Evolutionary conservation across 2,329 filamentous ascomycete species (phyloP), one percentile per base, ranked within the genome.

Genomic region (Fusarium clavum): DNA sequence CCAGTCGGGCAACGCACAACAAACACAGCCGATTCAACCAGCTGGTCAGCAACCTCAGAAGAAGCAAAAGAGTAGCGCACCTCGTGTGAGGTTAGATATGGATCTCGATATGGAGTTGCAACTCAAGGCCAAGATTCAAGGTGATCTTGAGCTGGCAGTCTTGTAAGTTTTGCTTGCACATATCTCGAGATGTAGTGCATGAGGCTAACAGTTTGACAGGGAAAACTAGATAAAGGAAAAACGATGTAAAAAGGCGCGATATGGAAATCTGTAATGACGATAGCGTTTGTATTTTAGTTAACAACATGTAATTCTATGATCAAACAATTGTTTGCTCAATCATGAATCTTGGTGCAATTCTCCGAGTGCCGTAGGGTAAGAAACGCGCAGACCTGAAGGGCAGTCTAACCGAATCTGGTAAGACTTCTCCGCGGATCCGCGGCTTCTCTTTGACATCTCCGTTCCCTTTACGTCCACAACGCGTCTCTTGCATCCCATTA

Each of bases 111-210:
- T 69, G 13, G 66, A 69, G 22, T 18, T 69, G 8, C 25, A 69
- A 18, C 43, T 69, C 2, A 69, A 69, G 45, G 66, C 64, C 7
- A 69, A 69, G 34, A 69, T 69, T 2, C 44, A 69, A 24, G 66
- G 66, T 2, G 64, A 69, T 22, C 40, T 69, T 1, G 65, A 69
- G 1, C 30, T 69, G 6, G 61, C 66, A 0, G 46, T 69, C 5
- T 46, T 69, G 64, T 65, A 56, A 40, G 64, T 56, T 22, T 16
- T 1, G 1, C 4, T 3, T 24, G 24, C 24, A 24, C 24, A 24
- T 14, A 14, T 30, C 7, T 30, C 6, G 6, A 12, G 29, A 8
- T 30, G 3, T 30, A 2, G 0, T 2, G 13, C 29, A 30, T 6
- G 12, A 8, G 2, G 10, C 16, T 62, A 12, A 62, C 2, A 8